Evolutionary conservation across 2,329 filamentous ascomycete species (phyloP).

Genomic region (Cladophialophora immunda): DNA sequence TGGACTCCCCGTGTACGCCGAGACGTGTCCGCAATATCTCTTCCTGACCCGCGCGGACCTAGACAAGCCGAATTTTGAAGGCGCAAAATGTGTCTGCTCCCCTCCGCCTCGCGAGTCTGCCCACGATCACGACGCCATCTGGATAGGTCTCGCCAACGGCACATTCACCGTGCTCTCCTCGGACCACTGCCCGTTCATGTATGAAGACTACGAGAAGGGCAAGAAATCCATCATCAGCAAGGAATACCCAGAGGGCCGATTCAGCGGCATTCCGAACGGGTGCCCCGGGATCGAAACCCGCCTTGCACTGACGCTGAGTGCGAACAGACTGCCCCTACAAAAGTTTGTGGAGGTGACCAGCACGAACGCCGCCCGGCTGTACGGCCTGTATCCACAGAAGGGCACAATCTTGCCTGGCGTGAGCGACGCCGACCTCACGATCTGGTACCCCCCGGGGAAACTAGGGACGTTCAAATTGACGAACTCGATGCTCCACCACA

Average conservation of each 20-base stretch:
- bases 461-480: conserved; percentile 56
- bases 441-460: conserved; percentile 62
- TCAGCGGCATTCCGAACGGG: conserved; percentile 68
- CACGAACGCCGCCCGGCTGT: conserved; percentile 66
- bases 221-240: conserved; percentile 60
- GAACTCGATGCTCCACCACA: conserved; percentile 67
- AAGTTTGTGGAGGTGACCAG: conserved; percentile 65
- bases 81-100: conserved; percentile 64
- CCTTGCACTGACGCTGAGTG: conserved; percentile 57
- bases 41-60: conserved; percentile 62
- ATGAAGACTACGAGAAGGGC: conserved; percentile 56
- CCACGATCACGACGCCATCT: conserved; percentile 61
- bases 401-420: conserved; percentile 60
- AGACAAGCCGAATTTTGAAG: conserved; percentile 51
- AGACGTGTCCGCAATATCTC: conserved; percentile 68
- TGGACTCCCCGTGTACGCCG: conserved; percentile 63
- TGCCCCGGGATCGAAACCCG: conserved; percentile 67
- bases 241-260: conserved; percentile 57
- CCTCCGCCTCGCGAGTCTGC: conserved; percentile 60
- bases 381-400: conserved; percentile 63
- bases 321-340: conserved; percentile 53
- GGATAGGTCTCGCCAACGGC: conserved; percentile 61
- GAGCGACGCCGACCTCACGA: conserved; percentile 64
- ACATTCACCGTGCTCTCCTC: conserved; percentile 65
- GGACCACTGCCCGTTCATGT: conserved; percentile 61